phyloP scores from a whole-genome alignment of 2,329 filamentous ascomycete genomes.

The Grosmannia penicillata region DNA sequence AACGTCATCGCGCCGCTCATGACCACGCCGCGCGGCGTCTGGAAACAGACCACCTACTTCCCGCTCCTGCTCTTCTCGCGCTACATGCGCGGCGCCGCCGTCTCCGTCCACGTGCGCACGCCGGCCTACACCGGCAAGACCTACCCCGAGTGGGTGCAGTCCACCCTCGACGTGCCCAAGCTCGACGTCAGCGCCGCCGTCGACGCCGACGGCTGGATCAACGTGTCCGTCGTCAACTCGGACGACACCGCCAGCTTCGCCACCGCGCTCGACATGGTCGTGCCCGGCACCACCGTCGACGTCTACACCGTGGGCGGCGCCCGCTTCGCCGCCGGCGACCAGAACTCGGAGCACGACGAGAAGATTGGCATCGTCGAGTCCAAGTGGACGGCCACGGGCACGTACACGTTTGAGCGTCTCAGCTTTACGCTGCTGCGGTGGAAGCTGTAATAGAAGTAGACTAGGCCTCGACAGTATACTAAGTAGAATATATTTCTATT shows the following conservation, averaged over 20 bases:
- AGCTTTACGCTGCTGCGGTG: conserved; percentile 3
- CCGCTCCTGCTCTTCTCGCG: conserved; percentile 53
- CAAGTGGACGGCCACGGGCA: neutral
- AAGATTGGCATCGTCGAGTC: conserved; percentile 2
- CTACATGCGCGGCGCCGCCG: conserved; percentile 59
- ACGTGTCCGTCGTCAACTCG: conserved; percentile 56
- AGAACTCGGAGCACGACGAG: neutral
- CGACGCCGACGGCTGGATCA: conserved; percentile 42
- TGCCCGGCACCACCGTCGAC: neutral
- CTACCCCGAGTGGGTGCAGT: conserved; percentile 50
- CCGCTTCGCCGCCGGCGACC: neutral
- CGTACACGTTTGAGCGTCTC: conserved; percentile 1
- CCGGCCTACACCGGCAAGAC: conserved; percentile 53
- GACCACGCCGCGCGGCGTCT: conserved; percentile 48
- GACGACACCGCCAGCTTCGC: neutral
- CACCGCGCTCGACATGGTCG: neutral
- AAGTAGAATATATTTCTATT: too few species aligned
- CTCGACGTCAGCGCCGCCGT: conserved; percentile 52
- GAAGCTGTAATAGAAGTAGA: neutral
- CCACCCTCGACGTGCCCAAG: conserved; percentile 43
- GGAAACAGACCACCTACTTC: conserved; percentile 65
- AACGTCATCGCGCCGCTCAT: conserved; percentile 68
- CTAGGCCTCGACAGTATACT: too few species aligned
- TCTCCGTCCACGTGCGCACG: conserved; percentile 50
- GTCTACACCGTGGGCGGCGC: conserved; percentile 4